A percentile compares a stretch with the other conserved stretches of the same genome.
Conservation (phyloP, 805 yeast genomes). For the Saturnispora saitoi region DNA sequence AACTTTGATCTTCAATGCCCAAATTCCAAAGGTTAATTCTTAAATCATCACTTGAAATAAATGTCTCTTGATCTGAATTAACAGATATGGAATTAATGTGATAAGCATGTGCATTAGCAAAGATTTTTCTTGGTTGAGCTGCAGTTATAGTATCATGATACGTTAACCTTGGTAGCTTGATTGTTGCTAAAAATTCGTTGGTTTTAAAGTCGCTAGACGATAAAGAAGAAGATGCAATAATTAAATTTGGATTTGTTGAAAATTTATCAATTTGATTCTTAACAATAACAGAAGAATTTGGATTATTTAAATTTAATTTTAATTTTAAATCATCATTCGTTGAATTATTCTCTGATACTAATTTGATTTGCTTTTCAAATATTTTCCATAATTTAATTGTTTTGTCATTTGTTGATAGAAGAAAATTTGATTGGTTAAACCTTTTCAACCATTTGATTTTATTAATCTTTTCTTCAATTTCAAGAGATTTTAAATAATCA, state of each 20-base stretch:
- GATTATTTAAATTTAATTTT: not conserved
- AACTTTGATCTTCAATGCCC: conserved; percentile 88
- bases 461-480: conserved; percentile 96
- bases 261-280: conserved; percentile 22
- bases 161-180: conserved; percentile 82
- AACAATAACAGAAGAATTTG: conserved; percentile 12
- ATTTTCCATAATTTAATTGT: conserved; percentile 98
- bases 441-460: conserved; percentile 94
- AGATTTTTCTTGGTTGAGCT: conserved; percentile 86
- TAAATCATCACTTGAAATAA: conserved; percentile 84
- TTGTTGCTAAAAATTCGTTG: conserved; percentile 26
- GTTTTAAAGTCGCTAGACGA: not conserved
- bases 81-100: conserved; percentile 94
- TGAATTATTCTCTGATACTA: conserved; percentile 86
- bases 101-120: conserved; percentile 95
- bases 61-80: conserved; percentile 94
- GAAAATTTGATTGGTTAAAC: conserved; percentile 80
- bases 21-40: conserved; percentile 94
- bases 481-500: conserved; percentile 90
- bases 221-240: conserved; percentile 4
- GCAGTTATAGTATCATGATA: conserved; percentile 91
- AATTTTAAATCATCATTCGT: conserved; percentile 30
- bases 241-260: conserved; percentile 20
- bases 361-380: conserved; percentile 81
- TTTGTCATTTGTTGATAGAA: conserved; percentile 90